Evolutionary conservation across 1,284 basidiomycete genomes (phyloP).

Genomic region (Boletellus sp.): DNA sequence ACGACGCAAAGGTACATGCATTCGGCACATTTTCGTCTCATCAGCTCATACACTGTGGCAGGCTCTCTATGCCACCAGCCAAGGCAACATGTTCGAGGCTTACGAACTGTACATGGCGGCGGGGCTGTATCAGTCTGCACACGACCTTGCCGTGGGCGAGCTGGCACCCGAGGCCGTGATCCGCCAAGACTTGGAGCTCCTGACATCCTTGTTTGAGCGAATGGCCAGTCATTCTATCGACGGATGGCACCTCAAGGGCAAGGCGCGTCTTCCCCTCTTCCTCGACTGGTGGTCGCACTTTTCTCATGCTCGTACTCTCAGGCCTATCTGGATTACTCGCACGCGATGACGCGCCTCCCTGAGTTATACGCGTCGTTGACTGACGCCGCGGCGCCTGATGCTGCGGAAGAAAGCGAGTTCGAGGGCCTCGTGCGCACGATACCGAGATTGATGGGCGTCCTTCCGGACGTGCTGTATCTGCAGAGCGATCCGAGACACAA

Average conservation of each 20-base stretch:
- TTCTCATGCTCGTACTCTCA: conserved; percentile 28
- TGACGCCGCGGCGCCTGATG: conserved; percentile 43
- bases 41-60: conserved; percentile 28
- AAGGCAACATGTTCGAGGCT: conserved; percentile 68
- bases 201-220: conserved; percentile 71
- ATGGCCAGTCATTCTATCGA: conserved; percentile 65
- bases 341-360: conserved; percentile 61
- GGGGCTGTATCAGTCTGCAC: conserved; percentile 69
- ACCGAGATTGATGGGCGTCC: conserved; percentile 63
- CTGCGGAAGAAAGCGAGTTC: conserved; percentile 49
- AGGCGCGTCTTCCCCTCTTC: conserved; percentile 45
- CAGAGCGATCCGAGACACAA: conserved; percentile 57
- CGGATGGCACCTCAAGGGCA: conserved; percentile 77
- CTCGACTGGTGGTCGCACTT: no score
- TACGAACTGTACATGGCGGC: conserved; percentile 78
- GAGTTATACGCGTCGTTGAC: conserved; percentile 48
- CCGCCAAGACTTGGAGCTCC: conserved; percentile 70
- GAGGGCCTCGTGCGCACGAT: conserved; percentile 58
- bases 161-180: conserved; percentile 91
- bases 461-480: conserved; percentile 67
- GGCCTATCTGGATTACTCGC: conserved; percentile 69
- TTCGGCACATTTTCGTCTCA: neutral
- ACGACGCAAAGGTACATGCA: conserved; percentile 73
- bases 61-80: conserved; percentile 65
- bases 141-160: conserved; percentile 75